A percentile compares a stretch with the other conserved stretches of the same genome.
Evolutionary conservation across 164 flowering plant genomes (phyloP).

Genomic region (Brasenia schreberi): DNA sequence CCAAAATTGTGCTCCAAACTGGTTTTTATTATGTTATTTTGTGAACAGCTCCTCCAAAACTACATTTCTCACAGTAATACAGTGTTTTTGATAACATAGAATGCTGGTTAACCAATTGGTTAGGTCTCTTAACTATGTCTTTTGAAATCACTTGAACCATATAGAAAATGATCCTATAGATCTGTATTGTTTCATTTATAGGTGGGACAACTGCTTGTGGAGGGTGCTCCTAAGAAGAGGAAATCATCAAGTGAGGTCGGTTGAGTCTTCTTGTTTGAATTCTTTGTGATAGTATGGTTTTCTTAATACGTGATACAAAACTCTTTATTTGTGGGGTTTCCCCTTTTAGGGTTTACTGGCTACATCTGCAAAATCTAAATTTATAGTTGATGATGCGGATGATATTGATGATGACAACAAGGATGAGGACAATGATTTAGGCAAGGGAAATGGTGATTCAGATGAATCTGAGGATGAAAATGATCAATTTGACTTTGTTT

Average conservation of each 20-base stretch:
- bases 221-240: conserved; percentile 30
- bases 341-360: conserved; percentile 18
- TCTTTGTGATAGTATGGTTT: not conserved
- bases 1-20: no score
- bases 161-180: no score
- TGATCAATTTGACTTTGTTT: conserved; percentile 52
- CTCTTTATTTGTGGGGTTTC: conserved; percentile 2
- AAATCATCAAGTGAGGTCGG: conserved; percentile 41
- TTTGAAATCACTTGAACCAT: no score
- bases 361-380: conserved; percentile 10
- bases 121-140: no score
- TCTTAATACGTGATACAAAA: not conserved
- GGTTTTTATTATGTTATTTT: no score
- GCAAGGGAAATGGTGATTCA: conserved; percentile 1
- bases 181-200: no score
- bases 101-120: no score
- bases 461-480: conserved; percentile 26
- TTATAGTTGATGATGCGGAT: conserved; percentile 42
- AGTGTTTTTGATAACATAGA: no score
- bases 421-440: conserved; percentile 14
- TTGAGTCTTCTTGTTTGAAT: not conserved
- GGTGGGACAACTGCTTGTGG: not conserved
- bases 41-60: no score
- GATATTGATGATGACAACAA: conserved; percentile 12
- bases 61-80: no score